phyloP scores from a whole-genome alignment of 768 basidiomycete species.

The Galerina marginata region DNA sequence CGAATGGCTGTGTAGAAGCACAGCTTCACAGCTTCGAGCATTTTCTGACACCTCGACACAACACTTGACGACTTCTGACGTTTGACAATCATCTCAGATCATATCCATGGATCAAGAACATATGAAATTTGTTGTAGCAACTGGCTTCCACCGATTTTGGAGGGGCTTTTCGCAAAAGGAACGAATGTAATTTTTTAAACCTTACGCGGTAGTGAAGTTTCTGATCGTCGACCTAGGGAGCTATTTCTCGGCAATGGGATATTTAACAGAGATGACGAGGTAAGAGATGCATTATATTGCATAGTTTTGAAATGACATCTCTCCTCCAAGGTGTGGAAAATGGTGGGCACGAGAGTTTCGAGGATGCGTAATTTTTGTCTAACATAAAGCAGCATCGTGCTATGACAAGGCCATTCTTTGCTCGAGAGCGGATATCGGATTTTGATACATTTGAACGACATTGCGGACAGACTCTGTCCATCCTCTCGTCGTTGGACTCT shows the following conservation, averaged over 20 bases:
- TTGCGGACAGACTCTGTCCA: conserved; percentile 49
- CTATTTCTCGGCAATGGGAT: conserved; percentile 76
- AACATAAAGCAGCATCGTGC: conserved; percentile 56
- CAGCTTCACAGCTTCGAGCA: not conserved
- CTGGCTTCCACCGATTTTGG: conserved; percentile 73
- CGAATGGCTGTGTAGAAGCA: conserved; percentile 8
- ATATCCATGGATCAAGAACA: conserved; percentile 79
- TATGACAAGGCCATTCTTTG: conserved; percentile 75
- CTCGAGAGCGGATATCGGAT: conserved; percentile 72
- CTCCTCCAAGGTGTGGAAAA: conserved; percentile 60
- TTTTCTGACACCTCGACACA: not conserved
- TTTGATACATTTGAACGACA: conserved; percentile 71
- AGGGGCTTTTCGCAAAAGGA: conserved; percentile 68
- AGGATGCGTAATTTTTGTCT: not conserved
- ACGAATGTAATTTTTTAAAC: conserved; percentile 53
- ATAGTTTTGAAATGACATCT: not conserved
- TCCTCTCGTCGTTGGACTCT: conserved; percentile 48
- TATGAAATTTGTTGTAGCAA: conserved; percentile 65
- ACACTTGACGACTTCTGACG: conserved; percentile 14
- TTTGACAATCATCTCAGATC: conserved; percentile 46
- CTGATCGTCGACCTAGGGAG: conserved; percentile 40
- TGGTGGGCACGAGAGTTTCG: conserved; percentile 42
- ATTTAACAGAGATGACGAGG: conserved; percentile 79
- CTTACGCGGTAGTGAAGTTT: not conserved
- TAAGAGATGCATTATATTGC: conserved; percentile 31